A percentile compares a stretch with the other conserved stretches of the same genome.
phyloP scores from a whole-genome alignment of 2,329 filamentous ascomycete genomes.

The Dothideomycetidae sp. region DNA sequence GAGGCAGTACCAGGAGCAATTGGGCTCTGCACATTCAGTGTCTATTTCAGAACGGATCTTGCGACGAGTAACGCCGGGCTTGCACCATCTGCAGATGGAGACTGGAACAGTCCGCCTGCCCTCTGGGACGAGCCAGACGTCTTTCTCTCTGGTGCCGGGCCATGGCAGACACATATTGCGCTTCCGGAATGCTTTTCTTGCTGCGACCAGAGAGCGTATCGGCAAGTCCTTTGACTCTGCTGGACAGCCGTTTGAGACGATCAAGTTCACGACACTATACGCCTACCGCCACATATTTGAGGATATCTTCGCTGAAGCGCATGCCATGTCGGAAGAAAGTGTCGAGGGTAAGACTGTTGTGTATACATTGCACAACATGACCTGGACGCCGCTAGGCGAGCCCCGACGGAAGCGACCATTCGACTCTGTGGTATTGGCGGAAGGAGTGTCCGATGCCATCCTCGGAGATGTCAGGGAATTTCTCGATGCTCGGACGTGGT shows the following conservation, averaged over 20 bases:
- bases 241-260: constrained; percentile 84
- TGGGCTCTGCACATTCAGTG: constrained; percentile 35
- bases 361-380: constrained; percentile 69
- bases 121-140: constrained; percentile 57
- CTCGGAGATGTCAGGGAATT: constrained; percentile 74
- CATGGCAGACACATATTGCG: constrained; percentile 80
- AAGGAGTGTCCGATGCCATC: constrained; percentile 69
- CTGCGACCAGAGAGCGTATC: constrained; percentile 65
- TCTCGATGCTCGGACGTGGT: constrained; percentile 67
- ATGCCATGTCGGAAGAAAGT: constrained; percentile 60
- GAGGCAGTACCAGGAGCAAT: constrained; percentile 31
- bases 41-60: constrained; percentile 37
- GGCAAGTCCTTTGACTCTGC: constrained; percentile 71
- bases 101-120: constrained; percentile 48
- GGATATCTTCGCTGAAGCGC: constrained; percentile 75
- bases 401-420: constrained; percentile 76
- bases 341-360: constrained; percentile 89
- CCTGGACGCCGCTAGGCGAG: constrained; percentile 75
- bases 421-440: constrained; percentile 72
- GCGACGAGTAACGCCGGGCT: constrained; percentile 42
- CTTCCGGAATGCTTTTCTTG: constrained; percentile 74
- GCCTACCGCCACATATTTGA: constrained; percentile 80
- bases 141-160: constrained; percentile 80
- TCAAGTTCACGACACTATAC: constrained; percentile 85
- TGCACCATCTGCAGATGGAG: constrained; percentile 51